Base-by-base conservation (phyloP, 1,139 yeast genomes). In the Yamadazyma taylorii region DNA sequence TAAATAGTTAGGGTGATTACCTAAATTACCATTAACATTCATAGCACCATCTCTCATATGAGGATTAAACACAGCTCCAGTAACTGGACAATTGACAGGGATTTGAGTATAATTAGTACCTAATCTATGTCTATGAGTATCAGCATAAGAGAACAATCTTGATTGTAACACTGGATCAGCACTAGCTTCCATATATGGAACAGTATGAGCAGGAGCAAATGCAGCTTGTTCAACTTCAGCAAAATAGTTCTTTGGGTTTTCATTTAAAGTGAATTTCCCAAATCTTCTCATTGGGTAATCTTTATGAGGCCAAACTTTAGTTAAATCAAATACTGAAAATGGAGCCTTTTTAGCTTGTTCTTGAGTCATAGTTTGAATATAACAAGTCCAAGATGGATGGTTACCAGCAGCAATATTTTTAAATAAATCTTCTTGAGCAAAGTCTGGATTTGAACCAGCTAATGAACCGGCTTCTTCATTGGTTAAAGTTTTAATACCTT, bases 141-240 rank as follows among this genome's bases (percentile, higher is more conserved):
- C 95, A 42, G 90, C 81, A 68, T 86, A 86, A 26, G 95, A 83
- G 65, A 85, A 86, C 51, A 86, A 70, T 65, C 95, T 79, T 14
- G 89, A 79, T 68, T 86, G 95, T 61, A 86, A 72, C 34, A 86
- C 95, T 35, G 95, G 94, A 60, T 86, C 95, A 50, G 89, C 89
- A 34, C 89, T 80, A 36, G 95, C 78, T 63, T 84, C 88, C 75
- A 83, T 79, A 52, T 84, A 86, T 40, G 95, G 95, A 40, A 86
- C 87, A 26, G 89, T 78, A 64, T 86, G 88, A 29, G 89, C 76
- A 43, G 95, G 95, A 33, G 89, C 73, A 66, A 85, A 84, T 11
- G 90, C 90, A 47, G 84, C 83, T 64, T 83, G 90, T 65, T 84
- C 92, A 53, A 82, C 81, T 60, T 84, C 90, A 50, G 88, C 88